Evolutionary conservation across 2,329 filamentous ascomycete genomes (phyloP).

Genomic region (Diaporthe australafricana): DNA sequence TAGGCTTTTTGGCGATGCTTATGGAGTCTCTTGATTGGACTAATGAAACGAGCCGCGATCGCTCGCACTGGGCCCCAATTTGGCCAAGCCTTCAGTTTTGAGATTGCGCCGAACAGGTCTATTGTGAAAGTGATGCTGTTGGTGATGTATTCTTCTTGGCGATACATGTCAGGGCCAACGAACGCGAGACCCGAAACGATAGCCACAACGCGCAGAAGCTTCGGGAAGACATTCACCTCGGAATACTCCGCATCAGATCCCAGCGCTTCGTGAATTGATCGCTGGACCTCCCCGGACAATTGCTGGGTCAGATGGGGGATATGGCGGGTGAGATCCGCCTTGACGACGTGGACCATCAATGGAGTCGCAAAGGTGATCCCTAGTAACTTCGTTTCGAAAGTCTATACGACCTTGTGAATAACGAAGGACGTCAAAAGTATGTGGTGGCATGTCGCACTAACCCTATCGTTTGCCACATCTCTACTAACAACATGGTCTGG

Average conservation of each 20-base stretch:
- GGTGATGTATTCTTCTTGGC: conserved; percentile 56
- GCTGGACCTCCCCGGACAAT: conserved; percentile 48
- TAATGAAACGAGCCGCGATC: neutral
- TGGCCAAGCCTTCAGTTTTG: conserved; percentile 40
- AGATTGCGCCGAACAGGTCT: conserved; percentile 53
- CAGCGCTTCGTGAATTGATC: conserved; percentile 48
- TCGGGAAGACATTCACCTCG: conserved; percentile 51
- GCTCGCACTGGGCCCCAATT: conserved; percentile 11
- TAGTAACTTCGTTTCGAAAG: conserved; percentile 12
- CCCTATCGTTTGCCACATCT: conserved; percentile 13
- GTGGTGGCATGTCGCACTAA: neutral
- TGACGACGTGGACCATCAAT: conserved; percentile 19
- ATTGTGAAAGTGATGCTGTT: conserved; percentile 60
- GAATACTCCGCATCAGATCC: conserved; percentile 53
- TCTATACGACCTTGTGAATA: neutral
- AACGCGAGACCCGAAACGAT: conserved; percentile 59
- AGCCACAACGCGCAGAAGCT: conserved; percentile 57
- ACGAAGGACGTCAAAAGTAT: neutral
- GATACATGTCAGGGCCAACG: conserved; percentile 58
- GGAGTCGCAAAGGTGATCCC: conserved; percentile 16
- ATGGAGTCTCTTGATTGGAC: conserved; percentile 7
- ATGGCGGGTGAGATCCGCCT: conserved; percentile 11
- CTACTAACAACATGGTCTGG: conserved; percentile 10
- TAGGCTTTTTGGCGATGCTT: conserved; percentile 1
- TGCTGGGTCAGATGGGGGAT: neutral